A percentile compares a stretch with the other conserved stretches of the same genome.
Evolutionary conservation across 768 basidiomycete genomes (phyloP).

Genomic region (Hygrocybe coccinea): DNA sequence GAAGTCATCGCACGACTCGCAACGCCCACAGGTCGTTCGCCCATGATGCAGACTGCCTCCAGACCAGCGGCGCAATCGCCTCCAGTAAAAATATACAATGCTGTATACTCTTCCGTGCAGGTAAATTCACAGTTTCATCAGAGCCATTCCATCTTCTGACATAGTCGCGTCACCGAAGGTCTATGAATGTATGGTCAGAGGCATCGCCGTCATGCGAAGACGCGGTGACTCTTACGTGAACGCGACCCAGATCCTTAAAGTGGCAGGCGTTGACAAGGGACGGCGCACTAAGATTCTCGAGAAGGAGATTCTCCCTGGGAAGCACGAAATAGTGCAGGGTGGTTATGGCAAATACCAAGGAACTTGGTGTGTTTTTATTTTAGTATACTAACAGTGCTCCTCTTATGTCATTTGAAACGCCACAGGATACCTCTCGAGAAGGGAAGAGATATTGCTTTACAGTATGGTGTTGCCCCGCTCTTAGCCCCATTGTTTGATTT

Average conservation of each 20-base stretch:
- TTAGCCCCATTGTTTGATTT: constrained; percentile 92
- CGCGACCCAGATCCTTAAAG: constrained; percentile 98
- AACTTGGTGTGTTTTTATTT: constrained; percentile 67
- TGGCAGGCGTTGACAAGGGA: constrained; percentile 96
- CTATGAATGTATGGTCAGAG: constrained; percentile 96
- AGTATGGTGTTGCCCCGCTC: constrained; percentile 86
- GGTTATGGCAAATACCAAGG: constrained; percentile 99
- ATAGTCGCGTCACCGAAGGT: constrained; percentile 57
- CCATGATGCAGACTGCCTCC: constrained; percentile 43
- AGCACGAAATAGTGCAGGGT: constrained; percentile 97
- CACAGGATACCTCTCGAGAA: constrained; percentile 92
- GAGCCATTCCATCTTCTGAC: constrained; percentile 25
- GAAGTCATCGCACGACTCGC: constrained; percentile 7
- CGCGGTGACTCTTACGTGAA: constrained; percentile 94
- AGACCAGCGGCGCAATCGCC: constrained; percentile 43
- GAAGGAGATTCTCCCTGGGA: constrained; percentile 92
- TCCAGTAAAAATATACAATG: constrained; percentile 86
- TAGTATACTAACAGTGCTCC: constrained; percentile 4
- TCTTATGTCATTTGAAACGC: background rate
- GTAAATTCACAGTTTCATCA: constrained; percentile 27
- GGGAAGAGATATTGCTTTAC: constrained; percentile 86
- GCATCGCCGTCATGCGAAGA: constrained; percentile 97
- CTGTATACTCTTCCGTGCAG: constrained; percentile 88
- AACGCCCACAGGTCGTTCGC: background rate
- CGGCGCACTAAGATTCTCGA: constrained; percentile 93